Conservation (phyloP, 176 grass and related monocot genomes). For the Stipa capillata region DNA sequence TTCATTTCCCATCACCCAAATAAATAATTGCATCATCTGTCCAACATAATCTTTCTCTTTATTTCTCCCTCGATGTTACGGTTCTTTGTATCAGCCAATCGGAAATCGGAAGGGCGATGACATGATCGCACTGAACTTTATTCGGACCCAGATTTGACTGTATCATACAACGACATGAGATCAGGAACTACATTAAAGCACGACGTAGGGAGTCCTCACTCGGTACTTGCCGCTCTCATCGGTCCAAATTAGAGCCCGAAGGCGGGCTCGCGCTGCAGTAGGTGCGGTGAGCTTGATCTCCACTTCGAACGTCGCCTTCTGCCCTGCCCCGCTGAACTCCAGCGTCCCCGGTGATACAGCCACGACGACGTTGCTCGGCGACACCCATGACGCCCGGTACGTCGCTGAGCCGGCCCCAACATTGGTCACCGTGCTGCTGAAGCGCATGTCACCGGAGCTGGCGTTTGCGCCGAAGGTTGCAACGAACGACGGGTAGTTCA, state of each 20-base stretch:
- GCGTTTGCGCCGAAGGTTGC: constrained; percentile 7
- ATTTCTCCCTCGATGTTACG: too few species aligned
- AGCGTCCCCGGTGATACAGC: constrained; percentile 22
- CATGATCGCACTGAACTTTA: background rate
- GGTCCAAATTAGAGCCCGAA: constrained; percentile 27
- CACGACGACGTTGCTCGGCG: constrained; percentile 15
- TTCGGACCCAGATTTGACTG: background rate
- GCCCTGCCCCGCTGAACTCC: constrained; percentile 11
- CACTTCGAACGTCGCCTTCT: constrained; percentile 30
- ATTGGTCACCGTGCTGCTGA: constrained; percentile 39
- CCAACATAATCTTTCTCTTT: too few species aligned
- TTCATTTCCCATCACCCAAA: too few species aligned
- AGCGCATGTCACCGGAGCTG: constrained; percentile 6
- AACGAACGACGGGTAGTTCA: constrained; percentile 55
- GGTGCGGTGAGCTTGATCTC: constrained; percentile 17
- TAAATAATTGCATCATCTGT: too few species aligned
- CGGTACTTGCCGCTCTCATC: constrained; percentile 23
- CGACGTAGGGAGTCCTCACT: constrained; percentile 25
- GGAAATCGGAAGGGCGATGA: too few species aligned
- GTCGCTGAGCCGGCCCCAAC: background rate
- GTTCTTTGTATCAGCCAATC: too few species aligned
- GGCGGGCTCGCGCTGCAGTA: background rate
- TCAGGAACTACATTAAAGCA: constrained; percentile 3
- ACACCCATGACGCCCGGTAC: background rate
- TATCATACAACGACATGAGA: background rate